Evolutionary conservation across 148 eudicot genomes (phyloP).

Genomic region (Chenopodium album): DNA sequence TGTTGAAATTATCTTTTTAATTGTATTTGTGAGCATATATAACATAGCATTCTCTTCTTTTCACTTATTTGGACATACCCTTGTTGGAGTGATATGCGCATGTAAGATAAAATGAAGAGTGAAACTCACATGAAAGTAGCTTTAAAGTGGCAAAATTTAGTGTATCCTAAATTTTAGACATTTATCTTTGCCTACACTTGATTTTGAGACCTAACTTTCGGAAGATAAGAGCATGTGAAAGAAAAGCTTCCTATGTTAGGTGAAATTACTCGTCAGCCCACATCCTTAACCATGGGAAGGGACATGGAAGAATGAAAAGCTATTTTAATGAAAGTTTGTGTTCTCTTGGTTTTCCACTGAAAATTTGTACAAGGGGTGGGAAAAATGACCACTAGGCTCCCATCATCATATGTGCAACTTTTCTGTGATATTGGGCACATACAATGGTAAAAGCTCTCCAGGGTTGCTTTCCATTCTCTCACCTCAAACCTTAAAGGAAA

Average conservation of each 20-base stretch:
- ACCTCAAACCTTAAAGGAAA: neutral
- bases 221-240: neutral
- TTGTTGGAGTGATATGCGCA: neutral
- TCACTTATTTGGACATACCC: neutral
- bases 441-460: neutral
- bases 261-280: neutral
- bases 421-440: no score
- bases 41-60: neutral
- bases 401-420: neutral
- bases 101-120: neutral
- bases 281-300: neutral
- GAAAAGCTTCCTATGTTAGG: neutral
- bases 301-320: neutral
- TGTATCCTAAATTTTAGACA: neutral
- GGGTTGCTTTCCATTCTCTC: neutral
- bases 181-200: no score
- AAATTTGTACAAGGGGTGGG: neutral
- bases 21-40: neutral
- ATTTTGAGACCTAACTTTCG: neutral
- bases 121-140: neutral
- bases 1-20: neutral
- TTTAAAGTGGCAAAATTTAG: neutral
- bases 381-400: neutral
- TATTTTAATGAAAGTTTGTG: neutral
- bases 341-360: no score